These are phyloP conservation scores for Suillus occidentalis DNA, from an alignment of 768 basidiomycete species.

Conservation along the genomic window DNA sequence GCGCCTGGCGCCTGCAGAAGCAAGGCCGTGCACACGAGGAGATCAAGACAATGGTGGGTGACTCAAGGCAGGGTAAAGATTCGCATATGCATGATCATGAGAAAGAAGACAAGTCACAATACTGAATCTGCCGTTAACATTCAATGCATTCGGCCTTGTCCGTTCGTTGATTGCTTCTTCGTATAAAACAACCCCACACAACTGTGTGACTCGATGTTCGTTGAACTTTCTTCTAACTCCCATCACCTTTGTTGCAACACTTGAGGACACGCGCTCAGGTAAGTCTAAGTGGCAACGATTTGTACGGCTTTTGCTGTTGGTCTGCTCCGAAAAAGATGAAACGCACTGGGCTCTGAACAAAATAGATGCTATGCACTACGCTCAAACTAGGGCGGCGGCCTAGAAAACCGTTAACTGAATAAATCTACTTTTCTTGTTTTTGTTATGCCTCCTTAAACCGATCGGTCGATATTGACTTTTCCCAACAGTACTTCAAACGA, in stretches of 20 bases:
- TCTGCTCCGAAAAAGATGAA: slow-evolving; percentile 39
- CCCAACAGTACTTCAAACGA: too few species aligned
- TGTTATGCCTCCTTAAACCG: too few species aligned
- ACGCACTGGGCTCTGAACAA: slow-evolving; percentile 64
- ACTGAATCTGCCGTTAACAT: slow-evolving; percentile 1
- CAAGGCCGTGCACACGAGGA: slow-evolving; percentile 3
- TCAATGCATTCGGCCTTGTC: slow-evolving; percentile 7
- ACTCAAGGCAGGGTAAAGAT: slow-evolving; percentile 15
- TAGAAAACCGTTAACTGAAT: slow-evolving; percentile 67
- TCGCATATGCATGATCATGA: slow-evolving; percentile 16
- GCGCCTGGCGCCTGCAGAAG: slow-evolving; percentile 9
- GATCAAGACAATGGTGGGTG: slow-evolving; percentile 15
- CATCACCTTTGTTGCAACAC: slow-evolving; percentile 3
- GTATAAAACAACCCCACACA: slow-evolving; percentile 2
- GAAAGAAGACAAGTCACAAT: slow-evolving; percentile 4
- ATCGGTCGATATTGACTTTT: too few species aligned
- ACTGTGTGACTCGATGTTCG: neutral
- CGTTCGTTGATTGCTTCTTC: slow-evolving; percentile 6
- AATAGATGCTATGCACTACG: slow-evolving; percentile 54
- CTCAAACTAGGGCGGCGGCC: slow-evolving; percentile 50
- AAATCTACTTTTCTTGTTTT: too few species aligned
- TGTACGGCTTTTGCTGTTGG: neutral
- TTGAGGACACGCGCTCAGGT: neutral
- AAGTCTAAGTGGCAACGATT: neutral
- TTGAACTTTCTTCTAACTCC: neutral